Evolutionary conservation across 371 early-diverging fungal species (phyloP).

Genomic region (Entomophthora muscae): DNA sequence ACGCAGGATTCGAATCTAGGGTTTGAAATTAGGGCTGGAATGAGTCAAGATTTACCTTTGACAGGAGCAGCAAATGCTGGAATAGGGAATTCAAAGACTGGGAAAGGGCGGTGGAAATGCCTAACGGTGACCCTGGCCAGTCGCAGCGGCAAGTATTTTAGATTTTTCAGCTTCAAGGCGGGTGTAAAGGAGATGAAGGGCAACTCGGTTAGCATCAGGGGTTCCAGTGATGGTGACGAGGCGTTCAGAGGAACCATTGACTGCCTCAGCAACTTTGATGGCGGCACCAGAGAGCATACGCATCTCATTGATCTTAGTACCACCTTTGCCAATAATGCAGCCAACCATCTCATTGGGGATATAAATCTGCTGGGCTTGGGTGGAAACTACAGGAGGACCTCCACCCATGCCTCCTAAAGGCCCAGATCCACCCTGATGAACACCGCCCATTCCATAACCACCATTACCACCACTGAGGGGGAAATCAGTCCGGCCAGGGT

Average conservation of each 20-base stretch:
- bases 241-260: conserved; percentile 36
- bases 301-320: conserved; percentile 71
- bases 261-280: conserved; percentile 53
- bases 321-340: conserved; percentile 72
- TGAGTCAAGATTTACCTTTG: not conserved
- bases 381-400: conserved; percentile 12
- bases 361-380: conserved; percentile 55
- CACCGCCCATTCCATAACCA: not conserved
- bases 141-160: not conserved
- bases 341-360: conserved; percentile 78
- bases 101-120: not conserved
- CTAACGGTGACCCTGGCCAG: not conserved
- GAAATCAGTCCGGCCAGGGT: conserved; percentile 9
- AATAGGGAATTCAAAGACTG: not conserved
- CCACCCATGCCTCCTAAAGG: not conserved
- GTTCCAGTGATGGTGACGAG: conserved; percentile 66
- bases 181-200: conserved; percentile 56
- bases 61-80: not conserved
- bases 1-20: not conserved
- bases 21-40: not conserved
- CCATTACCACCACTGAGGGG: conserved; percentile 6
- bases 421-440: not conserved
- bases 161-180: conserved; percentile 55
- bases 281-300: conserved; percentile 55
- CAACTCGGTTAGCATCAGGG: conserved; percentile 61